Evolutionary conservation across 129 eudicot species (phyloP).

Genomic region (Kitagawia praeruptora): DNA sequence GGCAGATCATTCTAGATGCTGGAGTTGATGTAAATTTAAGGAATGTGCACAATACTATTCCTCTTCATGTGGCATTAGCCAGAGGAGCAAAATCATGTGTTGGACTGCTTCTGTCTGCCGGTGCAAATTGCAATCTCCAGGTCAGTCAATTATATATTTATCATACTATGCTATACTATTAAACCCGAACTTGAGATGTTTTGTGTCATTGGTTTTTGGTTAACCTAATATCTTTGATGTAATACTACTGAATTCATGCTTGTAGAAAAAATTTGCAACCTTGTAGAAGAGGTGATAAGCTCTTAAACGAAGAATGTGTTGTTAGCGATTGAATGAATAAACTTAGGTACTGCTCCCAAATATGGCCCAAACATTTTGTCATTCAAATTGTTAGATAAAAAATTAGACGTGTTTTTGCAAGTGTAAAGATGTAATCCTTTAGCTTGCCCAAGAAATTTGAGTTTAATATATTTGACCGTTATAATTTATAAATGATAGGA

Average conservation of each 20-base stretch:
- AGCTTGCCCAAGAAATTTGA: not conserved
- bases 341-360: not conserved
- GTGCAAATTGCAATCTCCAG: conserved; percentile 94
- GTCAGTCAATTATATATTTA: conserved; percentile 20
- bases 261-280: not conserved
- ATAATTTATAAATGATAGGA: not conserved
- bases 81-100: conserved; percentile 98
- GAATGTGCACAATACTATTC: conserved; percentile 79
- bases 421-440: not conserved
- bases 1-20: conserved; percentile 84
- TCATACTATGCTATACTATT: not conserved
- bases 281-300: not conserved
- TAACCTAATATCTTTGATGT: not conserved
- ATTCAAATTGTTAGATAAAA: not conserved
- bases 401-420: not conserved
- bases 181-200: not conserved
- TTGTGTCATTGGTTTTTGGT: not conserved
- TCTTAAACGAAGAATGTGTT: not conserved
- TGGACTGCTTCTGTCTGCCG: conserved; percentile 88
- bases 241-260: not conserved
- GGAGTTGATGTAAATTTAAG: conserved; percentile 93
- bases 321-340: not conserved
- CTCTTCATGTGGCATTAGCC: conserved; percentile 92
- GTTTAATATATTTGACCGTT: not conserved
- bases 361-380: not conserved